Evolutionary conservation across 2,329 filamentous ascomycete genomes (phyloP).

Genomic region (Fusarium sacchari): DNA sequence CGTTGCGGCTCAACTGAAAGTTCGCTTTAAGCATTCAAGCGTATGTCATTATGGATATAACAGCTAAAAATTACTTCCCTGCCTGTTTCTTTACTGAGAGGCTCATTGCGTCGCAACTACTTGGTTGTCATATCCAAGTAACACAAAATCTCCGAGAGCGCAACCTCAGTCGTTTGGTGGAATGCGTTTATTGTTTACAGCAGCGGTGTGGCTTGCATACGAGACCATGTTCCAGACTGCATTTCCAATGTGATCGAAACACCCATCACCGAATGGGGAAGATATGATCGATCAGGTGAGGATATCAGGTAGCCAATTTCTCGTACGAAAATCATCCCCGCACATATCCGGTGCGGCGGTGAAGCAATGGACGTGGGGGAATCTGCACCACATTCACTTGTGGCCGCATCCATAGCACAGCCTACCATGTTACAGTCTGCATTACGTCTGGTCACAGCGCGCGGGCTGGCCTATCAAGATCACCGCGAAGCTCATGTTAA

Average conservation of each 20-base stretch:
- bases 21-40: not conserved
- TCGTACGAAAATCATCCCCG: conserved; percentile 21
- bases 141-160: not conserved
- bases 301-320: conserved; percentile 10
- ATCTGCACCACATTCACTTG: conserved; percentile 4
- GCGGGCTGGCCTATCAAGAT: conserved; percentile 21
- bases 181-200: not conserved
- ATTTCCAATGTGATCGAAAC: not conserved
- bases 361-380: conserved; percentile 31
- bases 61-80: not conserved
- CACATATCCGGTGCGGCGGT: conserved; percentile 27
- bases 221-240: conserved; percentile 21
- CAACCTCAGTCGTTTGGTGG: not conserved
- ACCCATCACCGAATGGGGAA: conserved; percentile 20
- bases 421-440: conserved; percentile 26
- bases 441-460: conserved; percentile 20
- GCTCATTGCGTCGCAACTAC: not conserved
- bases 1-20: not conserved
- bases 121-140: not conserved
- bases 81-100: not conserved
- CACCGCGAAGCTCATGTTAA: conserved; percentile 19
- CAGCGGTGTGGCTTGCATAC: conserved; percentile 30
- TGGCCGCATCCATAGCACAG: conserved; percentile 40
- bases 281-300: conserved; percentile 32
- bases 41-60: not conserved